Evolutionary conservation across 2,329 filamentous ascomycete species (phyloP), one percentile per base, ranked within the genome.

Genomic region (Diaporthe amygdali): DNA sequence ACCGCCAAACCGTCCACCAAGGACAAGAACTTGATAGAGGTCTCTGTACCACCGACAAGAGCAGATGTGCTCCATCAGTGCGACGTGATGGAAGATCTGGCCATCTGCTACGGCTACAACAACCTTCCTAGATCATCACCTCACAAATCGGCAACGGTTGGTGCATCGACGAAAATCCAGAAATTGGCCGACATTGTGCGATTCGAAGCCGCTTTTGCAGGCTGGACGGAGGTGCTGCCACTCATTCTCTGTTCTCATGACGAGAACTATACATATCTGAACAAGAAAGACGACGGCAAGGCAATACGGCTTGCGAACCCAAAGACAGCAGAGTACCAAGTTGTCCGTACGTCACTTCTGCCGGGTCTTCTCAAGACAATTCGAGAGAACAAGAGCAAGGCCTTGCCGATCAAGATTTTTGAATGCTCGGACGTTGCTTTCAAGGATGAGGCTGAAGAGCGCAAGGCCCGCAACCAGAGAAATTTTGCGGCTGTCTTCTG

Each of bases 81-180:
- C 77, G 96, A 99, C 80, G 94, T 99, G 76, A 99, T 99, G 96
- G 96, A 99, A 84, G 97, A 99, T 80, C 92, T 97, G 25, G 96
- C 95, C 49, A 96, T 99, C 75, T 95, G 94, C 67, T 98, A 98
- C 81, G 96, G 97, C 75, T 99, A 97, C 89, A 99, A 99, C 87
- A 94, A 93, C 74, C 91, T 99, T 22, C 95, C 96, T 1, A 92
- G 95, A 66, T 91, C 92, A 61, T 94, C 96, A 78, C 95, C 95
- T 10, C 95, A 92, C 82, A 95, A 95, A 79, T 93, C 93, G 30
- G 93, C 92, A 69, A 96, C 94, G 7, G 91, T 98, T 73, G 97
- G 94, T 56, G 93, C 94, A 70, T 94, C 95, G 12, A 88, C 98
- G 12, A 90, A 91, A 72, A 92, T 99, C 83, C 99, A 99, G 88